Base-by-base conservation (phyloP, 2,329 filamentous ascomycete genomes). In the Phyllosticta capitalensis region DNA sequence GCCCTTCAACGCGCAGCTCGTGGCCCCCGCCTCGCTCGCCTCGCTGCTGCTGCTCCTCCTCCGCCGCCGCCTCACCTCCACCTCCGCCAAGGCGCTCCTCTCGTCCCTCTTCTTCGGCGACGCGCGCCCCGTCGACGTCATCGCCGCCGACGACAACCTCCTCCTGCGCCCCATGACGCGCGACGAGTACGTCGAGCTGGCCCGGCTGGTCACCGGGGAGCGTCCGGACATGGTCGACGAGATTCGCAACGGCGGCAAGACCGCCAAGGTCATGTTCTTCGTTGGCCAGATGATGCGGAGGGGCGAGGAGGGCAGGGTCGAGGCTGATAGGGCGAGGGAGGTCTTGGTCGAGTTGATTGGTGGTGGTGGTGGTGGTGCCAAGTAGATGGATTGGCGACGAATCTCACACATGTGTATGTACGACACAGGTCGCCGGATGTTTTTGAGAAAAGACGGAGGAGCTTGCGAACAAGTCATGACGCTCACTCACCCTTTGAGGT, bases 221-320 rank as follows among this genome's bases (percentile, higher is more conserved):
- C 83, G 85, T 61, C 76, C 77, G 0, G 75, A 81, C 45, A 81
- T 85, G 73, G 83, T 85, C 1, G 74, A 77, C 58, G 80, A 84
- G 56, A 84, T 88, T 55, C 74, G 79, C 50, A 50, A 54, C 38
- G 84, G 82, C 66, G 79, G 81, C 0, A 83, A 86, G 64, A 74
- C 76, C 28, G 83, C 83, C n/a, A 89, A 88, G 70, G 69, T 86
- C 6, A 84, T 83, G 65, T 88, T 81, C 76, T 81, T 88, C 65
- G 80, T 89, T 14, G 86, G 86, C 10, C 82, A 86, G 69, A 86
- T 88, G 81, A 84, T 88, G 72, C 76, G 81, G 52, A 72, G 75
- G 62, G 83, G 82, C 26, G 77, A 79, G 26, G 81, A 83, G 61
- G 84, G 84, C 0, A 81, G 81, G 1, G 79, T 88, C 6, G 83